phyloP scores from a whole-genome alignment of 2,329 filamentous ascomycete species.

The Microcyclosporella mali region DNA sequence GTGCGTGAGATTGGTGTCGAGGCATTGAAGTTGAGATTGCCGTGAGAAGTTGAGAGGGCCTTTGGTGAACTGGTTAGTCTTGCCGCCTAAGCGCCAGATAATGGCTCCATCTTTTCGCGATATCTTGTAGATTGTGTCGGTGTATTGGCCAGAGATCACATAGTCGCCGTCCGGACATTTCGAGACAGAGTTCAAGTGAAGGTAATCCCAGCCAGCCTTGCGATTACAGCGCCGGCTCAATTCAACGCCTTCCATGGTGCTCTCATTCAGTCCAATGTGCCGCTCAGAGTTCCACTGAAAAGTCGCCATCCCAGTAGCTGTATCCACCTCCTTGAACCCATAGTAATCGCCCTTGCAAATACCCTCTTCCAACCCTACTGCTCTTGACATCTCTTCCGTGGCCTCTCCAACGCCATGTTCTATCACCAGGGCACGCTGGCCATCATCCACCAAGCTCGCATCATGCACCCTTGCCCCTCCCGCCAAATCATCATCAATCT shows the following conservation, averaged over 20 bases:
- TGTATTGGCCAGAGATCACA: slow-evolving; percentile 34
- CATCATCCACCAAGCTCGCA: slow-evolving; percentile 7
- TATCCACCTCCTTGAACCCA: slow-evolving; percentile 32
- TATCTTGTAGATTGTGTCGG: slow-evolving; percentile 34
- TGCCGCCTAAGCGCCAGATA: slow-evolving; percentile 34
- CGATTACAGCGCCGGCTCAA: slow-evolving; percentile 5
- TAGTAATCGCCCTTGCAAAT: slow-evolving; percentile 15
- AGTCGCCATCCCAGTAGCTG: slow-evolving; percentile 27
- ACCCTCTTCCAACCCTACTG: slow-evolving; percentile 1
- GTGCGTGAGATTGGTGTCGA: slow-evolving; percentile 6
- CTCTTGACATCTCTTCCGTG: slow-evolving; percentile 2
- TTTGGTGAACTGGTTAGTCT: slow-evolving; percentile 8
- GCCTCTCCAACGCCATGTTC: slow-evolving; percentile 3
- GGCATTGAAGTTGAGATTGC: slow-evolving; percentile 9
- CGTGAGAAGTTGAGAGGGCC: slow-evolving; percentile 24
- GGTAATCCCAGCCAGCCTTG: slow-evolving; percentile 7
- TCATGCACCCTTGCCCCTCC: slow-evolving; percentile 7
- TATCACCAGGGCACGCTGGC: slow-evolving; percentile 6
- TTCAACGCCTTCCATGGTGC: slow-evolving; percentile 3
- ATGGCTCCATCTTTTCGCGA: slow-evolving; percentile 30
- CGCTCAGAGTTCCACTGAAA: slow-evolving; percentile 30
- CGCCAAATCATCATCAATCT: slow-evolving; percentile 2
- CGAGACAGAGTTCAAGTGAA: slow-evolving; percentile 34
- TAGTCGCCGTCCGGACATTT: slow-evolving; percentile 34
- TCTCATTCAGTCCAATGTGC: slow-evolving; percentile 11